phyloP scores from a whole-genome alignment of 1,139 yeast species.

The Blastobotrys aristatus region DNA sequence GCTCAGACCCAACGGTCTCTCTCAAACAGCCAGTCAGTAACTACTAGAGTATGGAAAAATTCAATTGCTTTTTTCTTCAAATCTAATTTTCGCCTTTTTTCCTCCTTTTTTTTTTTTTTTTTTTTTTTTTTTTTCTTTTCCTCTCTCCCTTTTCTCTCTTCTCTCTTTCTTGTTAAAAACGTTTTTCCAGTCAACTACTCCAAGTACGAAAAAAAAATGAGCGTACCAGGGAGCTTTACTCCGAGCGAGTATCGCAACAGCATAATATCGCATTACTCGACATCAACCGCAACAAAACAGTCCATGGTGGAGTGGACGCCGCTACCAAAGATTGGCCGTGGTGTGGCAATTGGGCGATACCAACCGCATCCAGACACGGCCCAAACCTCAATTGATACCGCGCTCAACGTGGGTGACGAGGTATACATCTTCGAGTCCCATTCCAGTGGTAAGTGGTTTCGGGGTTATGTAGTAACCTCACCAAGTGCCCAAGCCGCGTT shows the following conservation, averaged over 20 bases:
- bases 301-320: slow-evolving; percentile 41
- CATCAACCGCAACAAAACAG: neutral
- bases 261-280: neutral
- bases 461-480: slow-evolving; percentile 55
- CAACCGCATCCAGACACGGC: slow-evolving; percentile 19
- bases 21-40: too few species aligned
- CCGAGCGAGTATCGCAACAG: slow-evolving; percentile 1
- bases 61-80: neutral
- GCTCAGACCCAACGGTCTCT: too few species aligned
- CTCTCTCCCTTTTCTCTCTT: neutral
- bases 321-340: slow-evolving; percentile 27
- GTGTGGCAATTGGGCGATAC: slow-evolving; percentile 28
- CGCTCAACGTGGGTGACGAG: slow-evolving; percentile 73
- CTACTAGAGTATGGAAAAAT: too few species aligned
- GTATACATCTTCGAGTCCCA: slow-evolving; percentile 70
- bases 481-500: slow-evolving; percentile 31
- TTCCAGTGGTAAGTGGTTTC: slow-evolving; percentile 59
- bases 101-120: neutral
- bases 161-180: neutral
- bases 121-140: neutral
- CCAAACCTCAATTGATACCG: slow-evolving; percentile 15
- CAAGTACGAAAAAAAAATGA: too few species aligned
- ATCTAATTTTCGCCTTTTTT: neutral
- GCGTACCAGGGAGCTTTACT: neutral
- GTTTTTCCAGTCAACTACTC: too few species aligned